A percentile compares a stretch with the other conserved stretches of the same genome.
Conservation (phyloP, 2,329 filamentous ascomycete genomes). For the Fusarium xylarioides region DNA sequence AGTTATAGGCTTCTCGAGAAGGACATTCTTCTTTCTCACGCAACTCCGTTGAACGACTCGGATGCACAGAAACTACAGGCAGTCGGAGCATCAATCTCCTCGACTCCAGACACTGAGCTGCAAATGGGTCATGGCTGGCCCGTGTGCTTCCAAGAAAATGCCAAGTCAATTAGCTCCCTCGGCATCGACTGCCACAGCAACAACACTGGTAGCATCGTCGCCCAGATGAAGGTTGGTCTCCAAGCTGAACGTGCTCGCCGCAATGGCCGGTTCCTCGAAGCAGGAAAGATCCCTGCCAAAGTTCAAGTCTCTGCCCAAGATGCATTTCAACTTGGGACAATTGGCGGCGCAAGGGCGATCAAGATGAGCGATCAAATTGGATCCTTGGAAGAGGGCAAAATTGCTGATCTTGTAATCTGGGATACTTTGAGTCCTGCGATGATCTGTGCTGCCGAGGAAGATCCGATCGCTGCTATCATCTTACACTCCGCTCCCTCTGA, state of each 20-base stretch:
- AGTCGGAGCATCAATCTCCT: neutral
- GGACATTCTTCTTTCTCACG: slow-evolving; percentile 10
- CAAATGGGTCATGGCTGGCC: slow-evolving; percentile 17
- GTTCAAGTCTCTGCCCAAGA: neutral
- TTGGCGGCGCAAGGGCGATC: neutral
- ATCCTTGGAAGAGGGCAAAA: neutral
- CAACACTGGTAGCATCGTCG: neutral
- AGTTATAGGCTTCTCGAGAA: neutral
- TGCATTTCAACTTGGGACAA: neutral
- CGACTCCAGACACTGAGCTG: slow-evolving; percentile 2
- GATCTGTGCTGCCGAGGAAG: slow-evolving; percentile 3
- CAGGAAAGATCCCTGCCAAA: neutral
- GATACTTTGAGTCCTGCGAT: slow-evolving; percentile 1
- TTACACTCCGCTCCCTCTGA: neutral
- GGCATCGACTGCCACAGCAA: slow-evolving; percentile 9
- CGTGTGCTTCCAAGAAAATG: slow-evolving; percentile 7
- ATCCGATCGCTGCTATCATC: slow-evolving; percentile 4
- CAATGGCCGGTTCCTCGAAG: neutral
- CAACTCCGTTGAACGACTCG: neutral
- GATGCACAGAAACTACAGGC: neutral
- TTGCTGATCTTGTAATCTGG: slow-evolving; percentile 7
- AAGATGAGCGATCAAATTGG: neutral
- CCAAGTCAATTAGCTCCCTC: neutral
- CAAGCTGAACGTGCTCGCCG: slow-evolving; percentile 6
- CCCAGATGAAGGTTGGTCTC: slow-evolving; percentile 3